Evolutionary conservation across 345 rosid species (phyloP), one percentile per base, ranked within the genome.

Genomic region (Camelina laxa): DNA sequence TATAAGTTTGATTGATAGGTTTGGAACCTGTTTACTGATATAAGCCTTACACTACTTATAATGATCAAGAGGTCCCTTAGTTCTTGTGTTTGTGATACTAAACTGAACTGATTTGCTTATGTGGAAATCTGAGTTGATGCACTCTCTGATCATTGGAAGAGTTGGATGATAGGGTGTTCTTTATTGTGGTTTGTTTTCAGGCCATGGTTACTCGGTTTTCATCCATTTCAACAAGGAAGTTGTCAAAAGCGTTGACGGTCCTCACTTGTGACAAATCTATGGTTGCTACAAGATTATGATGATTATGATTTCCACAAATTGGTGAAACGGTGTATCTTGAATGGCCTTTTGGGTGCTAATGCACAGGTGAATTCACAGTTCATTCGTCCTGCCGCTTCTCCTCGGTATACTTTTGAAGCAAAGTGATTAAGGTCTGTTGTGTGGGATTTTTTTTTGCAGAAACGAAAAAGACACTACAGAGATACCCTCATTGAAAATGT

Each of bases 271-370:
- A 92, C 75, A 92, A 88, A 75, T 65, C 82, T 66, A 90, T 90
- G 96, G 99, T 92, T 66, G 97, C 99, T 22, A 89, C 76, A 0
- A 95, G 99, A n/a, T n/a, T n/a, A n/a, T 76, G 97, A 90, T 77
- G 90, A 92, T 59, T 66, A 74, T 68, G 93, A 90, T 49, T 95
- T 92, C 54, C 97, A 92, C 79, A 90, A 87, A 76, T 41, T 68
- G 64, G 84, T 67, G 7, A 92, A 95, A 81, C 85, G 89, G 5
- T 80, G 73, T 44, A 38, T 95, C 47, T 75, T 89, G 56, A 63
- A 87, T 48, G 84, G 77, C 47, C 81, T 91, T 31, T 79, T 90
- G 69, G 92, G 93, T 78, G 35, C 88, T 2, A 84, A 65, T 72
- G 96, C 97, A 53, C 97, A 94, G 98, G 98, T 91, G 78, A 60